Base-by-base conservation (phyloP, 768 basidiomycete species). In the Boletus edulis region DNA sequence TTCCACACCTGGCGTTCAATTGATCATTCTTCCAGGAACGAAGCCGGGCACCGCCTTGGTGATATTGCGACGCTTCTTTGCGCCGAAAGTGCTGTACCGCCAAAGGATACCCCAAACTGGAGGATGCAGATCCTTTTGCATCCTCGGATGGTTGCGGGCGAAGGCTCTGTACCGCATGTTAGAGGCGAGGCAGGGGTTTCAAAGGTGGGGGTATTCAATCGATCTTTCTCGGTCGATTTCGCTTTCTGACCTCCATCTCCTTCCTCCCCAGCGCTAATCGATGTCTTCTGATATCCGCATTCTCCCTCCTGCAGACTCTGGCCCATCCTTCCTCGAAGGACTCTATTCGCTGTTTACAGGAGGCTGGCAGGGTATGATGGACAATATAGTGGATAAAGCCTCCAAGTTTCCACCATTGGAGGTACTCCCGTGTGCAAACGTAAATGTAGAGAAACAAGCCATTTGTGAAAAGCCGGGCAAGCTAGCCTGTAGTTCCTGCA, bases 401-500 rank as follows among this genome's bases (percentile, higher is more conserved):
- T 64, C 61, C 43, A 64, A 58, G 48, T 58, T 62, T 54, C 62
- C 60, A 10, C 70, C 70, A 4, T 59, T 65, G 38, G 62, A 66
- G 24, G 46, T 51, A 18, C 60, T 75, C 9, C 75, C 71, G 6
- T 77, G 76, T 37, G 76, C 76, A 15, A 73, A 75, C 40, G 60
- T 71, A 24, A 56, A 72, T 31, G 58, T 56, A 7, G 46, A 58
- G 1, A 60, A 59, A n/a, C 51, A 64, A 45, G 51, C 40, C 14
- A 49, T 22, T 20, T 77, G 76, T 53, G 43, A 59, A 14, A 66
- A 71, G 0, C 64, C 60, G 11, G 77, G 75, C 5, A 72, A 59
- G 15, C 54, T 60, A 29, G 49, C 66, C 11, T 70, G 68, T 43
- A 54, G 62, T 31, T 51, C 59, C 20, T 79, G 78, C 59, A 71